Conservation (phyloP, 306 rosid species). For the Sophora flavescens region DNA sequence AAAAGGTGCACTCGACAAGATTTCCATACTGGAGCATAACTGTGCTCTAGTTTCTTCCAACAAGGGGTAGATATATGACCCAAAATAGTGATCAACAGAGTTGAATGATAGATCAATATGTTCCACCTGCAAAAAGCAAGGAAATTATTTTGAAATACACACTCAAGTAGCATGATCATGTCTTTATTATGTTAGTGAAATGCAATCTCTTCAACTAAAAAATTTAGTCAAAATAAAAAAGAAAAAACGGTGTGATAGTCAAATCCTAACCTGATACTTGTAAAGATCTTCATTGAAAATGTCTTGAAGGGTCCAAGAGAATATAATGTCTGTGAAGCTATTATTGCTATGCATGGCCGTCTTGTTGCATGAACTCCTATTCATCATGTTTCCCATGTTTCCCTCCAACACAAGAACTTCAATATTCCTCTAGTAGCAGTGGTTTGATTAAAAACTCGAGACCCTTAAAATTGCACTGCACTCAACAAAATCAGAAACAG, state of each 20-base stretch:
- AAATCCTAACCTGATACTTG: conserved; percentile 51
- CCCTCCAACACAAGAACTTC: neutral
- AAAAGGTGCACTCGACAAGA: conserved; percentile 57
- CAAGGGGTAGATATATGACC: conserved; percentile 60
- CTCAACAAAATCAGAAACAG: neutral
- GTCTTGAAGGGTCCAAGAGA: conserved; percentile 73
- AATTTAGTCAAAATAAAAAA: neutral
- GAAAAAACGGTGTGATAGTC: neutral
- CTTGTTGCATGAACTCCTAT: conserved; percentile 43
- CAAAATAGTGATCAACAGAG: conserved; percentile 56
- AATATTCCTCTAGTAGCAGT: neutral
- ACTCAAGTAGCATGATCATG: neutral
- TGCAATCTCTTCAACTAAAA: conserved; percentile 19
- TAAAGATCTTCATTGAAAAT: conserved; percentile 56
- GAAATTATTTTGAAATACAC: neutral
- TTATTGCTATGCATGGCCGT: neutral
- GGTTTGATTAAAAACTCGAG: neutral
- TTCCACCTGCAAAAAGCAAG: conserved; percentile 52
- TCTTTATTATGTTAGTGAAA: neutral
- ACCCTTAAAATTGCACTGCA: too few relatives aligned
- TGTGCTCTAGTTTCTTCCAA: conserved; percentile 77
- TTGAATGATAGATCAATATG: conserved; percentile 57
- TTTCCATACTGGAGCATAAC: conserved; percentile 64
- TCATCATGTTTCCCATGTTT: conserved; percentile 35
- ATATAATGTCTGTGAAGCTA: conserved; percentile 47